These are phyloP conservation scores for Gyrodon lividus DNA, from an alignment of 768 basidiomycete species.

Conservation along the genomic window DNA sequence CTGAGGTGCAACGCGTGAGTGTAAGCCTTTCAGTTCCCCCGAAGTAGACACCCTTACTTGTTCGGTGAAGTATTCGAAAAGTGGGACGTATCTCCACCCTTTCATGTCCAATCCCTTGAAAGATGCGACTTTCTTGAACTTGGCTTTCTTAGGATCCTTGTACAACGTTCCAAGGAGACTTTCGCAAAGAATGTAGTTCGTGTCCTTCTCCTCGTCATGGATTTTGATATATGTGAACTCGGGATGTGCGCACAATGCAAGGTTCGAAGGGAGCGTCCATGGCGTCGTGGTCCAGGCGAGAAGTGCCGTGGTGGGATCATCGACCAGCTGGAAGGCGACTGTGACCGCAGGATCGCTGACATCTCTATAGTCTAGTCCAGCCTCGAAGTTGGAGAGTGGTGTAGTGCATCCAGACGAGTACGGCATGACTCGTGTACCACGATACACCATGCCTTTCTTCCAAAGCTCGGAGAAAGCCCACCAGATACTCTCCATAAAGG, in stretches of 20 bases:
- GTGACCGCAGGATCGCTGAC: constrained; percentile 95
- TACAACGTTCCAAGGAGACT: constrained; percentile 82
- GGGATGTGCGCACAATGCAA: constrained; percentile 94
- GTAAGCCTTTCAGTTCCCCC: neutral
- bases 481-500: constrained; percentile 99
- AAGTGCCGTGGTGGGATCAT: constrained; percentile 86
- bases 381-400: constrained; percentile 96
- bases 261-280: constrained; percentile 96
- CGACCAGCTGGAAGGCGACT: constrained; percentile 88
- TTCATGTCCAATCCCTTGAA: constrained; percentile 93
- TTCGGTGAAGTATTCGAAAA: constrained; percentile 97
- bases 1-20: constrained; percentile 39
- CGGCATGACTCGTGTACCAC: constrained; percentile 94
- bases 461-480: constrained; percentile 97
- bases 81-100: constrained; percentile 91
- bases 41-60: constrained; percentile 51
- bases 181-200: constrained; percentile 92
- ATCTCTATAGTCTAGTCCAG: constrained; percentile 87
- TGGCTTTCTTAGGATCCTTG: constrained; percentile 97
- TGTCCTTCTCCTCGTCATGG: constrained; percentile 80
- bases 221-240: constrained; percentile 97
- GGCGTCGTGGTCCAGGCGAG: constrained; percentile 99
- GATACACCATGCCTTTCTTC: constrained; percentile 89
- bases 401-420: constrained; percentile 97
- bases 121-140: constrained; percentile 85